phyloP scores from a whole-genome alignment of 2,329 filamentous ascomycete species.

The Trichoderma asperellum region DNA sequence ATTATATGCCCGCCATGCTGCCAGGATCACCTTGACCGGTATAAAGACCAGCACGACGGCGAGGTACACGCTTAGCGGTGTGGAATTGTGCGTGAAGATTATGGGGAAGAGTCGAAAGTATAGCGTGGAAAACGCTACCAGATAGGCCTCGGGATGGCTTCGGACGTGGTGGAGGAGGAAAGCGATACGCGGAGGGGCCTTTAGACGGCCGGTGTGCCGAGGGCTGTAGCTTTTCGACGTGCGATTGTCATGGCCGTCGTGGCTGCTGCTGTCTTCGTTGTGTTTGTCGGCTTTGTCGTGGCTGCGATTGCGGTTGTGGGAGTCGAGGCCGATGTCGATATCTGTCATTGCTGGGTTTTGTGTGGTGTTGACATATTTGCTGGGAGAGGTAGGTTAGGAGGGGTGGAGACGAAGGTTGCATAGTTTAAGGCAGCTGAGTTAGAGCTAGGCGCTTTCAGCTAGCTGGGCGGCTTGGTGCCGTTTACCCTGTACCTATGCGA shows the following conservation, averaged over 20 bases:
- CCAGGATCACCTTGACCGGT: conserved; percentile 18
- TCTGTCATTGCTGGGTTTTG: conserved; percentile 24
- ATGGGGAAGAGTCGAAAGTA: conserved; percentile 29
- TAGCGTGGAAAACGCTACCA: conserved; percentile 16
- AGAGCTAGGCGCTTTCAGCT: neutral
- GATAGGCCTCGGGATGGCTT: conserved; percentile 17
- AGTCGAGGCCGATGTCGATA: conserved; percentile 20
- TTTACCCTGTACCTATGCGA: neutral
- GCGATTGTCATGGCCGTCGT: conserved; percentile 12
- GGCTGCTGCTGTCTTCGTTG: neutral
- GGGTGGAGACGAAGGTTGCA: conserved; percentile 14
- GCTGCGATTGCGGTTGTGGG: conserved; percentile 21
- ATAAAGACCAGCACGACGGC: conserved; percentile 27
- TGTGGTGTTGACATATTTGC: neutral
- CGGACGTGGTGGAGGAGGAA: conserved; percentile 16
- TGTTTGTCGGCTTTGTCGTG: conserved; percentile 8
- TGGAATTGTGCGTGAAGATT: conserved; percentile 28
- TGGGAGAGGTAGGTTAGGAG: neutral
- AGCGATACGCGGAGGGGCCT: conserved; percentile 4
- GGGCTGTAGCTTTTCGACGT: neutral
- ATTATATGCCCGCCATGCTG: conserved; percentile 19
- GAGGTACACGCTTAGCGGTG: conserved; percentile 26
- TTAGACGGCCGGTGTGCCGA: conserved; percentile 1
- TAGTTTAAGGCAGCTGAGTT: neutral
- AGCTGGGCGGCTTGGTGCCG: neutral